Conservation (phyloP, 768 basidiomycete genomes). For the Mycena capillaripes region DNA sequence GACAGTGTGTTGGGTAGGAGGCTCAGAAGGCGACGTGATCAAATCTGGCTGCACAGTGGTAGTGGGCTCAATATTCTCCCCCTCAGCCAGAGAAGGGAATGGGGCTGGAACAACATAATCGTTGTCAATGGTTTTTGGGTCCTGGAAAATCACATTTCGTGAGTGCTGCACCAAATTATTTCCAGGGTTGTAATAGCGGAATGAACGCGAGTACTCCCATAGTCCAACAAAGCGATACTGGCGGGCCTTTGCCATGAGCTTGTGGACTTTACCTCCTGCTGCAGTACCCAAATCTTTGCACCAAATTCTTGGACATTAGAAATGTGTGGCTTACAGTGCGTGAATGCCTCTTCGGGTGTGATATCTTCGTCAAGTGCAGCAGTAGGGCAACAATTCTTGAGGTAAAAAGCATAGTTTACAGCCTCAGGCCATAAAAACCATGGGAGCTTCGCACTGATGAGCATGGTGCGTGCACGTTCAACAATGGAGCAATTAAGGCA, state of each 20-base stretch:
- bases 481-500: conserved; percentile 41
- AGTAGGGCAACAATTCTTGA: conserved; percentile 36
- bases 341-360: conserved; percentile 46
- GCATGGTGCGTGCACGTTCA: conserved; percentile 39
- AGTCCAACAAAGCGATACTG: conserved; percentile 17
- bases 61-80: conserved; percentile 4
- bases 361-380: conserved; percentile 1
- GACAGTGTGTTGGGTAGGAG: background rate
- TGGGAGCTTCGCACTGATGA: conserved; percentile 29
- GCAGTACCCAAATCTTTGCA: conserved; percentile 39
- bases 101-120: conserved; percentile 10
- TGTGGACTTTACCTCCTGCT: conserved; percentile 23
- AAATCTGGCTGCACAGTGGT: background rate
- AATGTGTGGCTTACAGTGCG: conserved; percentile 22
- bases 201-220: background rate
- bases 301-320: conserved; percentile 39
- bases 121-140: background rate
- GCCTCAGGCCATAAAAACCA: conserved; percentile 38
- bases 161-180: background rate
- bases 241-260: conserved; percentile 16
- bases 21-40: background rate
- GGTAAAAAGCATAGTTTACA: conserved; percentile 34
- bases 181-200: conserved; percentile 6
- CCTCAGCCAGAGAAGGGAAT: conserved; percentile 24
- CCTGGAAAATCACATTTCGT: conserved; percentile 20